Evolutionary conservation across 257 asterid genomes (phyloP), one percentile per base, ranked within the genome.

Genomic region (Linderniella brevidens): DNA sequence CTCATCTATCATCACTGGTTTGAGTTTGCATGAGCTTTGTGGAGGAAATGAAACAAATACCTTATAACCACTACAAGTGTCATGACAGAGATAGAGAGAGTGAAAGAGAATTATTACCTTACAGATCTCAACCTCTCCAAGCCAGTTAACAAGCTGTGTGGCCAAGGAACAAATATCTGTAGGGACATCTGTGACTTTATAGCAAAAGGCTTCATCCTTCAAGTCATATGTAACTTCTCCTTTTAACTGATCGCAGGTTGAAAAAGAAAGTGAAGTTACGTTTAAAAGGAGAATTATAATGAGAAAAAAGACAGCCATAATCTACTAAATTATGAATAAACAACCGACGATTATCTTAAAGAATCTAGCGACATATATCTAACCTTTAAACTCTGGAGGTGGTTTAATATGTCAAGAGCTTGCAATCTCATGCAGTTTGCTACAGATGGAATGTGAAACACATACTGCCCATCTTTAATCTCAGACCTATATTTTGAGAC

Each of bases 131-230:
- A 88, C 81, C 71, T 88, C 87, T 39, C 71, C 78, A 56, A 88
- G 73, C 98, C 98, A 88, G 53, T 68, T 74, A 12, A 93, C 57
- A 36, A 79, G 71, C 32, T 57, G 69, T 48, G 76, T 72, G 57
- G 94, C 80, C 68, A 88, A 64, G 66, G 81, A 69, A 73, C 96
- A 81, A 35, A 78, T 61, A 68, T 88, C 93, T 41, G 65, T 64
- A 13, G 96, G 96, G 42, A 71, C 68, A 52, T 70, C 70, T 56
- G 62, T 29, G 37, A 81, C 53, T 58, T 46, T 70, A 56, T 72
- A 88, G 57, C 96, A 80, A 51, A 68, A 76, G 52, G 98, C 98
- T 37, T 72, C 92, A 71, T 88, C 98, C 79, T 84, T 84, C 72
- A 88, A 55, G 57, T 88, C 94, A 52, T 80, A 88, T 16, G 93